Conservation (phyloP, 495 filamentous ascomycete species). For the Lepidopterella palustris region DNA sequence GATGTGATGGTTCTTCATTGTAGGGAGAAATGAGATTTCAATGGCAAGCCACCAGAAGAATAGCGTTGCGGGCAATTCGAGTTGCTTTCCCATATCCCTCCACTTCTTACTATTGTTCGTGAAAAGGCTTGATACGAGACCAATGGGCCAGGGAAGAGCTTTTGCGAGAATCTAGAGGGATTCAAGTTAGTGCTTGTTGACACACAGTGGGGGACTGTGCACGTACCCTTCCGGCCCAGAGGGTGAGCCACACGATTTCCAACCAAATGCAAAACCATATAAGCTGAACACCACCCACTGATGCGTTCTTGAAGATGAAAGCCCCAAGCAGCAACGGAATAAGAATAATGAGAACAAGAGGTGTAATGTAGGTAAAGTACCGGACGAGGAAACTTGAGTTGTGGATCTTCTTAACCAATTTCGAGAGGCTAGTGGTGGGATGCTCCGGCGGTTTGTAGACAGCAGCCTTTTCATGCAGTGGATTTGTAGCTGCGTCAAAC, state of each 20-base stretch:
- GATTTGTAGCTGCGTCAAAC: constrained; percentile 72
- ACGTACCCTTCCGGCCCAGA: constrained; percentile 72
- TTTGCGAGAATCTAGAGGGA: constrained; percentile 61
- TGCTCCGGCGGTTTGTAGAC: constrained; percentile 64
- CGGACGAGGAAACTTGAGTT: constrained; percentile 71
- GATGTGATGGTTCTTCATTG: constrained; percentile 68
- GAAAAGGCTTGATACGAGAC: constrained; percentile 63
- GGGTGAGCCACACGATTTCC: constrained; percentile 83
- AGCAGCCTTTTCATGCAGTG: constrained; percentile 62
- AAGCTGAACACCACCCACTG: constrained; percentile 68
- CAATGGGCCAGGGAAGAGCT: constrained; percentile 60
- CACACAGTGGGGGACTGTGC: background rate
- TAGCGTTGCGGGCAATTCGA: constrained; percentile 78
- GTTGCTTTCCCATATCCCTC: constrained; percentile 78
- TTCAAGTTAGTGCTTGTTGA: background rate
- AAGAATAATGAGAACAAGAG: constrained; percentile 64
- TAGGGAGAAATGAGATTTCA: constrained; percentile 64
- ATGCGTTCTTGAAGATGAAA: constrained; percentile 56
- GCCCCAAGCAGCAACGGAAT: constrained; percentile 76
- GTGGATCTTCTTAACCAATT: constrained; percentile 60
- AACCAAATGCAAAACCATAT: constrained; percentile 95
- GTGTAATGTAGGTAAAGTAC: constrained; percentile 82
- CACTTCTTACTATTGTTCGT: constrained; percentile 92
- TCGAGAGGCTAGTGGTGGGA: constrained; percentile 54
- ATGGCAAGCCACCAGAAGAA: constrained; percentile 93